Conservation (phyloP, 1,284 basidiomycete genomes). For the Cutaneotrichosporon arboriforme region DNA sequence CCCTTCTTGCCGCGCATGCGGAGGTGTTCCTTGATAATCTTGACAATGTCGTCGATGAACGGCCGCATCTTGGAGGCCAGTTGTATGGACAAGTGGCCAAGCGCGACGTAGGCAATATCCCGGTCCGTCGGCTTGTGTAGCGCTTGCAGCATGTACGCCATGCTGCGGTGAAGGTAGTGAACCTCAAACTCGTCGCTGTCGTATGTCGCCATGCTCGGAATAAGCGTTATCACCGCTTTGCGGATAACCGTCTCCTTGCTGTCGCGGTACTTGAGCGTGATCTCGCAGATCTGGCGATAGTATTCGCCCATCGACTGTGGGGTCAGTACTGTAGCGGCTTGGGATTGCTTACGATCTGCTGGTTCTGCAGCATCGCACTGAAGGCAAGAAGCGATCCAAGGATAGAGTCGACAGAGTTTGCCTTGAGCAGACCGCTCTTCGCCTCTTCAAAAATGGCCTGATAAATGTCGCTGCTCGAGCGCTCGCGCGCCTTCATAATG, state of each 20-base stretch:
- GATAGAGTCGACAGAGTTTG: conserved; percentile 68
- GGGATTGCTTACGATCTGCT: conserved; percentile 66
- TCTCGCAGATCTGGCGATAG: conserved; percentile 82
- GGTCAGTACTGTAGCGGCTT: not conserved
- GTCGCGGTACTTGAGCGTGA: conserved; percentile 81
- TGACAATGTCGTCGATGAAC: conserved; percentile 89
- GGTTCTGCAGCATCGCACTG: conserved; percentile 84
- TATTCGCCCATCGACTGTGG: conserved; percentile 85
- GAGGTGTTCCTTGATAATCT: conserved; percentile 81
- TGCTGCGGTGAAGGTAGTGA: conserved; percentile 81
- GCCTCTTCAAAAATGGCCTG: conserved; percentile 81
- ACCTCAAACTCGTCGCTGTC: conserved; percentile 86
- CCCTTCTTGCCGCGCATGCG: conserved; percentile 86
- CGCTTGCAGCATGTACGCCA: conserved; percentile 82
- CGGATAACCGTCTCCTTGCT: conserved; percentile 80
- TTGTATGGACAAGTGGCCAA: conserved; percentile 88
- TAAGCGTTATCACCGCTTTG: conserved; percentile 87
- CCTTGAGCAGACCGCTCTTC: conserved; percentile 74
- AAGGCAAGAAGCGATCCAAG: conserved; percentile 92
- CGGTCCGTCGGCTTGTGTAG: conserved; percentile 85
- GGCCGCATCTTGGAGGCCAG: conserved; percentile 93
- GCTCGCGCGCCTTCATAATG: conserved; percentile 61
- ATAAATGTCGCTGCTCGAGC: conserved; percentile 54
- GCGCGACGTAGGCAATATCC: conserved; percentile 89
- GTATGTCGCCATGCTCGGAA: conserved; percentile 89